A percentile compares a stretch with the other conserved stretches of the same genome.
Conservation (phyloP, 2,329 filamentous ascomycete genomes). For the Fusarium devonianum region DNA sequence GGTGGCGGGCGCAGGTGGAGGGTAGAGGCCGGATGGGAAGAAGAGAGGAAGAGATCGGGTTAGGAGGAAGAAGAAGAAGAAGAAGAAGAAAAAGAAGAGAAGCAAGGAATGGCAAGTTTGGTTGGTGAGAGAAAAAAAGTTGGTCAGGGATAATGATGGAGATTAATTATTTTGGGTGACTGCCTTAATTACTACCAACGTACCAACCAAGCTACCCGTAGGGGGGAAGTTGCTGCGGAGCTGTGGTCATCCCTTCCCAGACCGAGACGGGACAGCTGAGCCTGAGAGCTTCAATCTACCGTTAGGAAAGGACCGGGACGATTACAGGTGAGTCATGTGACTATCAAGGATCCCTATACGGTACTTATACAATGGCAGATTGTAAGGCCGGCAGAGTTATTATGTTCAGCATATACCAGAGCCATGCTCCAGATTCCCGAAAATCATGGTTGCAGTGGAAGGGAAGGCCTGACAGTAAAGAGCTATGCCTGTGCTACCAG, state of each 20-base stretch:
- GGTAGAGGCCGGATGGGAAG: slow-evolving; percentile 1
- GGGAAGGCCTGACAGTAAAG: too few species aligned
- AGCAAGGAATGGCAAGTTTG: slow-evolving; percentile 1
- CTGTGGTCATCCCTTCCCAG: neutral
- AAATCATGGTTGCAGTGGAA: too few species aligned
- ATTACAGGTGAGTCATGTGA: slow-evolving; percentile 22
- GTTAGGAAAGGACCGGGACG: slow-evolving; percentile 4
- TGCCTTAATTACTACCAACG: slow-evolving; percentile 1
- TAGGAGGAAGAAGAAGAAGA: neutral
- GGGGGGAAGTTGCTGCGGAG: slow-evolving; percentile 5
- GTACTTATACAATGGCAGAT: too few species aligned
- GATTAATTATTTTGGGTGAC: slow-evolving; percentile 9
- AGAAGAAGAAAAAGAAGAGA: neutral
- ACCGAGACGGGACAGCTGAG: too few species aligned
- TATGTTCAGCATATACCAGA: too few species aligned
- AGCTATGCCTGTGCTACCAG: too few species aligned
- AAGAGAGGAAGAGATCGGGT: slow-evolving; percentile 1
- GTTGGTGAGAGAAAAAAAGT: neutral
- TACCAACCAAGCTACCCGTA: too few species aligned
- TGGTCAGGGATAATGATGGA: slow-evolving; percentile 3
- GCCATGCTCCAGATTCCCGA: too few species aligned
- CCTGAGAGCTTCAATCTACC: slow-evolving; percentile 20
- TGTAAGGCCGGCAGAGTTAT: too few species aligned
- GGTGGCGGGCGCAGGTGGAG: slow-evolving; percentile 12
- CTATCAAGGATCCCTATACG: too few species aligned